A percentile compares a stretch with the other conserved stretches of the same genome.
Evolutionary conservation across 225 moss, liverwort and hornwort genomes (phyloP).

Genomic region (Takakia lepidozioides): DNA sequence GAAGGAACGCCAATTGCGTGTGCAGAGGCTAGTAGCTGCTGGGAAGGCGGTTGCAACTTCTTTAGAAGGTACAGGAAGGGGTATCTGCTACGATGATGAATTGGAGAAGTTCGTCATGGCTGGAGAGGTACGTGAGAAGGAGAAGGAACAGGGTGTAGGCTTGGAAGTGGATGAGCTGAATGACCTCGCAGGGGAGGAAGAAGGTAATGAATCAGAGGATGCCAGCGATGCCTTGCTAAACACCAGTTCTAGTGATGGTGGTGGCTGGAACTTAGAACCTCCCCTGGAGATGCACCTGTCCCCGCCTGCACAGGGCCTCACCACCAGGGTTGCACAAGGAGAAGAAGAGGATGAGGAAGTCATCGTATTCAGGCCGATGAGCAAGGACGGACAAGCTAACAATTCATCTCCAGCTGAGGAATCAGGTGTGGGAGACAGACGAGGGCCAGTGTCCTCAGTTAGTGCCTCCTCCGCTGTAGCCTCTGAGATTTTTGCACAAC

Average conservation of each 20-base stretch:
- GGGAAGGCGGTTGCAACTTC: constrained; percentile 86
- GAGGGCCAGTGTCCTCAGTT: constrained; percentile 13
- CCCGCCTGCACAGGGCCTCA: constrained; percentile 8
- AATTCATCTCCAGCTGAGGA: constrained; percentile 5
- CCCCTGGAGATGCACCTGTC: constrained; percentile 6
- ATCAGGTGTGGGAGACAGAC: constrained; percentile 8
- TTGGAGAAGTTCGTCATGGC: constrained; percentile 53
- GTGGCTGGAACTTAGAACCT: constrained; percentile 1
- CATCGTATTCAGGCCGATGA: constrained; percentile 92
- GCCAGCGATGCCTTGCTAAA: constrained; percentile 7
- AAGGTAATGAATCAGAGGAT: constrained; percentile 17
- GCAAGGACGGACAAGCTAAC: constrained; percentile 33
- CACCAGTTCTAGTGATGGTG: constrained; percentile 7
- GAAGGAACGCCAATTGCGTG: constrained; percentile 58
- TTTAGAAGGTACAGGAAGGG: constrained; percentile 69
- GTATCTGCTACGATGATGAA: constrained; percentile 73
- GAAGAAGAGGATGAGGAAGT: constrained; percentile 91
- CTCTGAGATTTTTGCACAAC: constrained; percentile 40
- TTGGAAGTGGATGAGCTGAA: constrained; percentile 22
- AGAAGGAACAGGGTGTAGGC: constrained; percentile 19
- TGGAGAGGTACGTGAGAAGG: constrained; percentile 45
- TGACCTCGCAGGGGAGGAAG: constrained; percentile 36
- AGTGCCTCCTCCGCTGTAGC: constrained; percentile 25
- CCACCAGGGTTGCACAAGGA: constrained; percentile 28
- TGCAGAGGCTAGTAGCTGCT: constrained; percentile 84